These are phyloP conservation scores for Astrothelium subdiscretum DNA, from an alignment of 495 filamentous ascomycete genomes.

Conservation along the genomic window DNA sequence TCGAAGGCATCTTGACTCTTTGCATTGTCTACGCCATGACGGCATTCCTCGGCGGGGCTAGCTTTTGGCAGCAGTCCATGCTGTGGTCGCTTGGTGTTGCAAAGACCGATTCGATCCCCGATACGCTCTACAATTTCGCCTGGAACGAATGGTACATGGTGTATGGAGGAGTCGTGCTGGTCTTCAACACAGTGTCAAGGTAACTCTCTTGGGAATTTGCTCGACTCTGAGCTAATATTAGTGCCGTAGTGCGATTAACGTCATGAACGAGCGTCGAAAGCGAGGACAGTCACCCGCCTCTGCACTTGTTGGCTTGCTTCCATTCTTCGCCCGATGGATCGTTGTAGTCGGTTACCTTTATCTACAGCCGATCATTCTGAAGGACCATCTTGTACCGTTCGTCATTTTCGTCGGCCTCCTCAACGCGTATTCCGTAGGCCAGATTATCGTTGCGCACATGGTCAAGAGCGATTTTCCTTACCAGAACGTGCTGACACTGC, in stretches of 20 bases:
- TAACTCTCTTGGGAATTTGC: constrained; percentile 4
- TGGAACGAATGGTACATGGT: constrained; percentile 90
- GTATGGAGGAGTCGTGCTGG: constrained; percentile 73
- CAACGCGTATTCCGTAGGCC: constrained; percentile 87
- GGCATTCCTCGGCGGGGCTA: constrained; percentile 70
- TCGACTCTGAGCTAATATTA: not conserved
- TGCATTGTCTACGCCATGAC: constrained; percentile 77
- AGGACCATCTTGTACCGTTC: constrained; percentile 76
- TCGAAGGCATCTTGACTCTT: constrained; percentile 84
- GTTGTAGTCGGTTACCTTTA: constrained; percentile 66
- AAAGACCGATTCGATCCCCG: constrained; percentile 52
- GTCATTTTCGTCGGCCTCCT: constrained; percentile 73
- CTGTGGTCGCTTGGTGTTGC: constrained; percentile 59
- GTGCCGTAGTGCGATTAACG: constrained; percentile 56
- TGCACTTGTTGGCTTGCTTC: constrained; percentile 70
- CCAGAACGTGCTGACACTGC: constrained; percentile 64
- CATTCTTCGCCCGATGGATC: constrained; percentile 64
- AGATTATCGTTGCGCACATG: constrained; percentile 89
- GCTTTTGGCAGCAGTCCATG: constrained; percentile 84
- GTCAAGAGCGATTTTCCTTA: constrained; percentile 77
- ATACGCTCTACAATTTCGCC: constrained; percentile 57
- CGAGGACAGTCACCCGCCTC: constrained; percentile 55
- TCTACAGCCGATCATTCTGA: constrained; percentile 72
- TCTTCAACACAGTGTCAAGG: constrained; percentile 67
- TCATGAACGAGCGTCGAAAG: constrained; percentile 64